Base-by-base conservation (phyloP, 352 stramenopile genomes). In the Phytophthora citrophthora region DNA sequence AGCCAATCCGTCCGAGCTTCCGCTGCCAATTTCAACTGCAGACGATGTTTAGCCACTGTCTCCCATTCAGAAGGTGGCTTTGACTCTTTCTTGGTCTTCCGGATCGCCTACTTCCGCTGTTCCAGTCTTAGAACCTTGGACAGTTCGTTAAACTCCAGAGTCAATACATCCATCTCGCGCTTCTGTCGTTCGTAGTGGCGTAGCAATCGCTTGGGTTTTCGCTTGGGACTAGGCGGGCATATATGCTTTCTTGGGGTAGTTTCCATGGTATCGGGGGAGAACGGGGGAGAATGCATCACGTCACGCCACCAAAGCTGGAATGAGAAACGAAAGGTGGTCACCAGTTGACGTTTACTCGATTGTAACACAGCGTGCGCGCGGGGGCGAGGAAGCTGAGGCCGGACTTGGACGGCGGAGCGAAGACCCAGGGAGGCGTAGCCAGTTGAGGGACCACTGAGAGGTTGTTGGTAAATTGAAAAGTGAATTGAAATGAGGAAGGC, bases 1-100 rank as follows among this genome's bases (percentile, higher is more conserved):
- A 61, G 54, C 54, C 54, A 53, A 9, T 9, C 27, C 10, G 12
- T 43, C 13, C 23, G 41, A 16, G 54, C 54, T 53, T 62, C 32
- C 9, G 34, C 2, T 26, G 10, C 16, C 15, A n/a, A n/a, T 43
- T 12, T 39, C 29, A 13, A 34, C 29, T 54, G 4, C 9, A 49
- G 11, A 20, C 39, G 23, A 20, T 32, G 24, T 26, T 13, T 40
- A 24, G 44, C 54, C 0, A 41, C 3, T 15, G 12, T 8, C 47
- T 61, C 46, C 54, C 54, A 61, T 7, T 5, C 18, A 5, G 16
- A 54, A 15, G 16, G 29, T 0, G 9, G 1, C 29, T 40, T 49
- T 18, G 18, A 9, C 15, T 54, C 39, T 9, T 5, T 52, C 3
- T 53, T 27, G 1, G 2, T 41, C 16, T 40, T 29, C n/a, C 5